Percentiles rank a stretch among this genome's conserved stretches.
phyloP scores from a whole-genome alignment of 805 yeast genomes.

The Myxozyma lipomycoides region DNA sequence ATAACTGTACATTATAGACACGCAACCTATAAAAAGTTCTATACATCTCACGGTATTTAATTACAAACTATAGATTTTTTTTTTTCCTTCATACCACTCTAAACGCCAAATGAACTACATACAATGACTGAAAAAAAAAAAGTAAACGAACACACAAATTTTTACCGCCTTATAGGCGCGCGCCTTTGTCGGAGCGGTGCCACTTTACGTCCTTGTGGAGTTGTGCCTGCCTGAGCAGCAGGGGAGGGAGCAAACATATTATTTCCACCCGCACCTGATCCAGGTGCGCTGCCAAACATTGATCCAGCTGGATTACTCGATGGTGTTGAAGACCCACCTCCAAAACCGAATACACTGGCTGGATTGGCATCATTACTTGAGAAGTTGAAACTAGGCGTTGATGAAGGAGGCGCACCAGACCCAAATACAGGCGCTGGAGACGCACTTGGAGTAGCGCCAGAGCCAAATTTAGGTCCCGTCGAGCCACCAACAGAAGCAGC shows the following conservation, averaged over 20 bases:
- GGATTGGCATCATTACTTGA: conserved; percentile 11
- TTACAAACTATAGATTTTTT: not conserved
- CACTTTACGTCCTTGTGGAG: conserved; percentile 20
- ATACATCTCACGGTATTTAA: conserved; percentile 4
- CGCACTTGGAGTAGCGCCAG: not conserved
- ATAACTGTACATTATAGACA: not conserved
- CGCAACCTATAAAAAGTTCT: not conserved
- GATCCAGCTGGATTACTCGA: conserved; percentile 9
- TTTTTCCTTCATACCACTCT: too few species aligned
- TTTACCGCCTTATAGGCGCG: conserved; percentile 5
- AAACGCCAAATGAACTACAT: too few species aligned
- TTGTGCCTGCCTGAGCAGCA: conserved; percentile 4
- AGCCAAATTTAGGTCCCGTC: conserved; percentile 5
- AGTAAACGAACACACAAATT: not conserved
- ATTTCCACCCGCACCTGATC: not conserved
- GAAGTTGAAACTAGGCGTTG: conserved; percentile 8
- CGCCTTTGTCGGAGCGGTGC: conserved; percentile 25
- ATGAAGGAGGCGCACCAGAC: not conserved
- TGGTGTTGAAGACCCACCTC: conserved; percentile 1
- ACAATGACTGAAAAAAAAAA: too few species aligned
- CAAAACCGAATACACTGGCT: conserved; percentile 25
- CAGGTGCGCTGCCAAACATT: not conserved
- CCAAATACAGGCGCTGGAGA: not conserved
- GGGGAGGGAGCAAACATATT: conserved; percentile 22
- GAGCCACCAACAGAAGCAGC: not conserved